A percentile compares a stretch with the other conserved stretches of the same genome.
These are phyloP conservation scores for Paramecium biaurelia DNA, from an alignment of 73 alveolate genomes.

Conservation along the genomic window DNA sequence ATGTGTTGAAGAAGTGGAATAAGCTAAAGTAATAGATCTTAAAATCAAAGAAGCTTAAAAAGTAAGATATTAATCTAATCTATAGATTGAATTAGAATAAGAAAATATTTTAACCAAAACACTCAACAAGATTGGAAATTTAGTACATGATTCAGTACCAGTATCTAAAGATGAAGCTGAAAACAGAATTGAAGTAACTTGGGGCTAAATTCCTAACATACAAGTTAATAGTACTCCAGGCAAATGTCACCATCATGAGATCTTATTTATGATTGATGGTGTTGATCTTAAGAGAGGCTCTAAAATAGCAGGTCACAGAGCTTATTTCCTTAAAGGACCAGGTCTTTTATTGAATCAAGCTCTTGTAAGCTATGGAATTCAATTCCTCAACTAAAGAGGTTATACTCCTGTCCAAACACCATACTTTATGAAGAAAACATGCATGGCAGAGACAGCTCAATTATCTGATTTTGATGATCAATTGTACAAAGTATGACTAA, in stretches of 20 bases:
- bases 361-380: conserved; percentile 92
- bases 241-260: conserved; percentile 91
- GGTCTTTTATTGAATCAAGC: conserved; percentile 98
- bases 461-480: conserved; percentile 98
- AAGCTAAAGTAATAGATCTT: conserved; percentile 70
- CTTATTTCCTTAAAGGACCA: conserved; percentile 94
- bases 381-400: conserved; percentile 87
- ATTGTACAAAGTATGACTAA: conserved; percentile 86
- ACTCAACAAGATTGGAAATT: conserved; percentile 80
- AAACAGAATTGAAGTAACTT: conserved; percentile 79
- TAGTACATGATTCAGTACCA: conserved; percentile 91
- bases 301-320: conserved; percentile 98
- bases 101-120: conserved; percentile 31
- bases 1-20: conserved; percentile 40
- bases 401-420: conserved; percentile 98
- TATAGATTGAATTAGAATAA: conserved; percentile 6
- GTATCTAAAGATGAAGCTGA: conserved; percentile 93
- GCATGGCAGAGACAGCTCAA: conserved; percentile 98
- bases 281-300: conserved; percentile 89
- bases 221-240: conserved; percentile 92
- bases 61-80: not conserved
- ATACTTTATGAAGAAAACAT: conserved; percentile 97
- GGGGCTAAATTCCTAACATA: conserved; percentile 87
- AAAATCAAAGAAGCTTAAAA: conserved; percentile 59
- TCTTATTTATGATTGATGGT: conserved; percentile 88